These are phyloP conservation scores for Penicillium manginii DNA, from an alignment of 495 filamentous ascomycete genomes.

Conservation along the genomic window DNA sequence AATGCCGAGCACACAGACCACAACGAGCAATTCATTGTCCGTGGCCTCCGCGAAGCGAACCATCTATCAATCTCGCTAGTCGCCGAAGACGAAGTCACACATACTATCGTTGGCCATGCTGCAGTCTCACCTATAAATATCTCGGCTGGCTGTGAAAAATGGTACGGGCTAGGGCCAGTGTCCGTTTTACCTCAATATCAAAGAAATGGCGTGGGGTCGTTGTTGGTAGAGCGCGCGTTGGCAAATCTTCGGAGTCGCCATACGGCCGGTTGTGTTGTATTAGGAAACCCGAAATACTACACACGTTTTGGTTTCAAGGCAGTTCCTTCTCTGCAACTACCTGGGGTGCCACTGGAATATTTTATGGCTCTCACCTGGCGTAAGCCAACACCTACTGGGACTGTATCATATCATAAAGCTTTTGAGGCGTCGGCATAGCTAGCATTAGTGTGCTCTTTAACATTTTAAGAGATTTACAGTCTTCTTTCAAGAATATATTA, in stretches of 20 bases:
- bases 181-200: constrained; percentile 6
- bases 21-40: constrained; percentile 9
- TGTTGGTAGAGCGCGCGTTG: neutral
- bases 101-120: constrained; percentile 2
- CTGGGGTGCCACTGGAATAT: constrained; percentile 4
- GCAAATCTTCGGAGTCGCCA: neutral
- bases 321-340: constrained; percentile 4
- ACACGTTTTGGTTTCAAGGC: constrained; percentile 3
- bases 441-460: no score
- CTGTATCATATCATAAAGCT: constrained; percentile 6
- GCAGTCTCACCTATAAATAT: constrained; percentile 5
- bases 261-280: constrained; percentile 7
- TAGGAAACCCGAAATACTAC: constrained; percentile 6
- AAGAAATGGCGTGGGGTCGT: constrained; percentile 6
- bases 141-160: constrained; percentile 1
- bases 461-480: no score
- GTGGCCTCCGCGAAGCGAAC: constrained; percentile 4
- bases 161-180: constrained; percentile 5
- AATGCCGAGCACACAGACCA: constrained; percentile 7
- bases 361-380: constrained; percentile 6
- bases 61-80: constrained; percentile 10
- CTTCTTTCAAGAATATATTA: no score
- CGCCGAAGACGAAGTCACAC: constrained; percentile 5
- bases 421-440: constrained; percentile 9
- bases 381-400: constrained; percentile 8